A percentile compares a stretch with the other conserved stretches of the same genome.
These are phyloP conservation scores for Parascedosporium putredinis DNA, from an alignment of 2,329 filamentous ascomycete genomes.

Conservation along the genomic window DNA sequence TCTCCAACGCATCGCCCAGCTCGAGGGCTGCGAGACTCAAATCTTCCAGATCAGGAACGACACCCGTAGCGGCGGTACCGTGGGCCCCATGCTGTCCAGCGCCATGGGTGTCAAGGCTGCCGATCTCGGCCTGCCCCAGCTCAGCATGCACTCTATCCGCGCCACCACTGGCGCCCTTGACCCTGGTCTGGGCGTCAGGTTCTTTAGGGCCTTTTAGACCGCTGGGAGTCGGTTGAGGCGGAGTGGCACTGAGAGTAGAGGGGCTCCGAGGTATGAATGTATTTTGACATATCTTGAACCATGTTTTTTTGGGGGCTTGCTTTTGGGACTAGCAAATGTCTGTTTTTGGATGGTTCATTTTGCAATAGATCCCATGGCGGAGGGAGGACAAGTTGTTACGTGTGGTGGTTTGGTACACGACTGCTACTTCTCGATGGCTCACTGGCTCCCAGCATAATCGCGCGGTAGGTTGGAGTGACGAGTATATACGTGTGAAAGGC, in stretches of 20 bases:
- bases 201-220: conserved; percentile 85
- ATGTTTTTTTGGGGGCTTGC: too few species aligned
- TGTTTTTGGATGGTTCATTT: too few species aligned
- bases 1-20: conserved; percentile 66
- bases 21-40: conserved; percentile 62
- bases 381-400: too few species aligned
- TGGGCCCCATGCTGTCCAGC: conserved; percentile 81
- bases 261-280: neutral
- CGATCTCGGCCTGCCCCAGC: conserved; percentile 80
- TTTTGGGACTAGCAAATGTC: too few species aligned
- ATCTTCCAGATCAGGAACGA: conserved; percentile 95
- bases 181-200: conserved; percentile 75
- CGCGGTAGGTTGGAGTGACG: too few species aligned
- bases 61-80: conserved; percentile 77
- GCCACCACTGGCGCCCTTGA: conserved; percentile 80
- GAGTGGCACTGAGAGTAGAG: conserved; percentile 49
- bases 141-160: conserved; percentile 89
- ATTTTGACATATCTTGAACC: neutral
- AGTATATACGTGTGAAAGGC: too few species aligned
- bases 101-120: conserved; percentile 72
- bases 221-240: conserved; percentile 73
- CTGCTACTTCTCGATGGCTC: too few species aligned
- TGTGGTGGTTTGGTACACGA: too few species aligned
- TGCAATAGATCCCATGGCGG: too few species aligned
- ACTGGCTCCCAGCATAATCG: too few species aligned